Evolutionary conservation across 768 basidiomycete species (phyloP), one percentile per base, ranked within the genome.

Genomic region (Tricholoma sp.): DNA sequence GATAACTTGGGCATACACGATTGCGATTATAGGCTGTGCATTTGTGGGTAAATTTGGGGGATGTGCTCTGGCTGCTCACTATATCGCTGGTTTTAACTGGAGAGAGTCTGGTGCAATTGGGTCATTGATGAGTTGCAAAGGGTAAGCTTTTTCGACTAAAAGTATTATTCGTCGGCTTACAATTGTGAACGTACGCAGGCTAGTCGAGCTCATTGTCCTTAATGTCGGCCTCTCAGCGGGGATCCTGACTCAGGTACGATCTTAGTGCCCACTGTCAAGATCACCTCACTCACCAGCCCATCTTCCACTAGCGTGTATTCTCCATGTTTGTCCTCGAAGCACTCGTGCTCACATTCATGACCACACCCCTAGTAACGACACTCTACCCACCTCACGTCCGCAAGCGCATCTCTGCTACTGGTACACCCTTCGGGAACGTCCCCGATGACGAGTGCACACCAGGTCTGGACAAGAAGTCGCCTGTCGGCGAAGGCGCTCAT

Each of bases 261-360:
- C 17, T 24, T 13, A 13, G 3, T 8, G 10, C 8, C 34, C 34
- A 36, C 34, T 36, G 33, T 34, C 1, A 36, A 36, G 34, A 24
- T n/a, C 12, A 32, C 11, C n/a, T 20, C 50, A 20, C 10, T 47
- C 11, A 4, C n/a, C 6, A 29, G 36, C 13, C 7, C 3, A 1
- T 54, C 54, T 29, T 29, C 10, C n/a, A 39, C 13, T 63, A 76
- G 74, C 80, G 80, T 24, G 89, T 97, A 6, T 95, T 98, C 72
- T 90, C 92, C 0, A 98, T 97, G 93, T 95, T 98, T 64, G 93
- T 98, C 39, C 76, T 98, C 17, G 88, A 90, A 65, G 88, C 91
- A 0, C 73, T 94, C 39, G 68, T 86, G 6, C 74, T 97, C 39
- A 96, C 95, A 0, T 91, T 89, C 73, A 80, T 92, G 72, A 94